phyloP scores from a whole-genome alignment of 139 green algal species.

The Chlorella vulgaris region DNA sequence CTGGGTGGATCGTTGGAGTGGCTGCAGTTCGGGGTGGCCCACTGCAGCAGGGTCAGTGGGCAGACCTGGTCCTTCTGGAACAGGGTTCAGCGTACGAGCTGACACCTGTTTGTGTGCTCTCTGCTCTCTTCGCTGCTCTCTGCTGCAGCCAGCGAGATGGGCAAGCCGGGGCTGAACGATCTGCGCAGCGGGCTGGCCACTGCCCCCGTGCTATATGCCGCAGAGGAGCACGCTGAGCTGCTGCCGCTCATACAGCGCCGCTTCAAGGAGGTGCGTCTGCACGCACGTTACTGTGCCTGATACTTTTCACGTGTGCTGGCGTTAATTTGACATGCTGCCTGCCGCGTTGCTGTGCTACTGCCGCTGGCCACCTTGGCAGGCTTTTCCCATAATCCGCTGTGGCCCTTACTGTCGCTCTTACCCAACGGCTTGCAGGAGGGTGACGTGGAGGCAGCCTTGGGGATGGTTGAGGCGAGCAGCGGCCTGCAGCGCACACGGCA shows the following conservation, averaged over 20 bases:
- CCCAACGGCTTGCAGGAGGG: conserved; percentile 32
- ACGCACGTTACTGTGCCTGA: neutral
- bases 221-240: conserved; percentile 68
- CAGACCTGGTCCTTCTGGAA: neutral
- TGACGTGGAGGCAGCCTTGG: conserved; percentile 42
- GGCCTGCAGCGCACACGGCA: conserved; percentile 60
- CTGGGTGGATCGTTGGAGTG: too few relatives aligned
- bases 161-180: conserved; percentile 95
- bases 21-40: too few relatives aligned
- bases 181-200: conserved; percentile 90
- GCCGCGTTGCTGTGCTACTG: neutral
- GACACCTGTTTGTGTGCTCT: neutral
- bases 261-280: conserved; percentile 71
- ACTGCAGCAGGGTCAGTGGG: neutral
- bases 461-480: conserved; percentile 8
- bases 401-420: neutral
- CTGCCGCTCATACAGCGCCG: conserved; percentile 79
- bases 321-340: neutral
- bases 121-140: neutral
- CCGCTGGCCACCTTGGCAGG: neutral
- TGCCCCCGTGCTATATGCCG: conserved; percentile 88
- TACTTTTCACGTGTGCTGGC: neutral
- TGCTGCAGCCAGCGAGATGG: conserved; percentile 63
- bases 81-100: too few relatives aligned
- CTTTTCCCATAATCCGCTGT: neutral